Evolutionary conservation across 192 early-diverging fungal species (phyloP).

Genomic region (Entomortierella parvispora): DNA sequence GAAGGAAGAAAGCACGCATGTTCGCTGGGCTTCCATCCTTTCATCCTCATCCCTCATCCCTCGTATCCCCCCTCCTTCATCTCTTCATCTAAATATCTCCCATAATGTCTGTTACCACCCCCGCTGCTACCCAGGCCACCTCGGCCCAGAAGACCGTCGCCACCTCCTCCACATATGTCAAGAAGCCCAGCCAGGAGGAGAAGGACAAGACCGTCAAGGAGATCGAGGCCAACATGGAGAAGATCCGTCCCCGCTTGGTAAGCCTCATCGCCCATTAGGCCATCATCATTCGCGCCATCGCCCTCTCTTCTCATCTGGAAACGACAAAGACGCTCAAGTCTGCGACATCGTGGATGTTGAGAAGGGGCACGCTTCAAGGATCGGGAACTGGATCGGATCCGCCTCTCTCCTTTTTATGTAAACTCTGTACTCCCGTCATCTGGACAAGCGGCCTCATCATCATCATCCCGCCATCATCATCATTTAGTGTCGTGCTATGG

Average conservation of each 20-base stretch:
- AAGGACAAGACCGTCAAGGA: conserved; percentile 46
- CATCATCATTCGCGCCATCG: neutral
- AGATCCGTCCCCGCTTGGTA: conserved; percentile 53
- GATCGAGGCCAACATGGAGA: conserved; percentile 53
- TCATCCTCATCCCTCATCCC: conserved; percentile 8
- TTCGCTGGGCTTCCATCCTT: conserved; percentile 7
- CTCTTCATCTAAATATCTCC: neutral
- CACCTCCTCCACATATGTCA: conserved; percentile 30
- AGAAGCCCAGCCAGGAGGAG: conserved; percentile 45
- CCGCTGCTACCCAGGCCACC: conserved; percentile 9
- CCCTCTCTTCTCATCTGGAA: neutral
- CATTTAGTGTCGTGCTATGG: neutral
- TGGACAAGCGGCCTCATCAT: neutral
- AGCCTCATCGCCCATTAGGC: neutral
- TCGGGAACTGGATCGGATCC: no score
- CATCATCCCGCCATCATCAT: neutral
- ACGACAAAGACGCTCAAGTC: no score
- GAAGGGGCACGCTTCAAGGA: no score
- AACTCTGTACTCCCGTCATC: no score
- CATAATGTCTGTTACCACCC: conserved; percentile 46
- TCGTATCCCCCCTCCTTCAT: neutral
- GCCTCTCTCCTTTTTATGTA: no score
- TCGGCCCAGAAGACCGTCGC: conserved; percentile 21
- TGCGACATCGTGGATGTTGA: no score
- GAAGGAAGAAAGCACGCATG: no score